Conservation (phyloP, 352 stramenopile genomes). For the Pythium dissotocum region DNA sequence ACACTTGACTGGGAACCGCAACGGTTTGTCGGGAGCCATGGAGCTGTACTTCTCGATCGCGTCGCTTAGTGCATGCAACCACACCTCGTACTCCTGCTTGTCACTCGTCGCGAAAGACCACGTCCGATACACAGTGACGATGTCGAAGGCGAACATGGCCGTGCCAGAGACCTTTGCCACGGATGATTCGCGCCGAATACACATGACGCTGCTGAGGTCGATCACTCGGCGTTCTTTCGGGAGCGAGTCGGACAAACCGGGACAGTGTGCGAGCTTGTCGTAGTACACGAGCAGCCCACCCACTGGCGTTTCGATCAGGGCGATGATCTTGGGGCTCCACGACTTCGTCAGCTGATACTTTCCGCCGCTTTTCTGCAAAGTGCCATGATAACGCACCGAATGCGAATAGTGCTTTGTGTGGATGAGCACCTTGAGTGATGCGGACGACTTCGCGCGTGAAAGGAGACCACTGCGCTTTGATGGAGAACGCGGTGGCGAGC, state of each 20-base stretch:
- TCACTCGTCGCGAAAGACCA: constrained; percentile 68
- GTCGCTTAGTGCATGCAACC: constrained; percentile 56
- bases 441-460: constrained; percentile 32
- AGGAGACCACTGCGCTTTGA: constrained; percentile 34
- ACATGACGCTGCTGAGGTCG: constrained; percentile 65
- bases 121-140: constrained; percentile 73
- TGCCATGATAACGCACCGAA: constrained; percentile 61
- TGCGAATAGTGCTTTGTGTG: constrained; percentile 49
- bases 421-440: constrained; percentile 30
- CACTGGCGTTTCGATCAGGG: constrained; percentile 61
- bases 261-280: constrained; percentile 65
- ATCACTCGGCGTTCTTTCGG: constrained; percentile 64
- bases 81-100: constrained; percentile 51
- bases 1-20: constrained; percentile 54
- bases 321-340: constrained; percentile 58
- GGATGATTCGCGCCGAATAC: constrained; percentile 55
- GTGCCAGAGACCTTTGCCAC: constrained; percentile 16
- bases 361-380: constrained; percentile 50
- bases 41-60: constrained; percentile 58
- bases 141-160: constrained; percentile 51
- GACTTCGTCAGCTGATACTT: constrained; percentile 62
- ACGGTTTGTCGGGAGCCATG: constrained; percentile 45
- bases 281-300: constrained; percentile 76
- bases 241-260: constrained; percentile 40
- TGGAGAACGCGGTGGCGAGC: constrained; percentile 33